These are phyloP conservation scores for Lachancea cidri DNA, from an alignment of 805 yeast genomes.

Conservation along the genomic window DNA sequence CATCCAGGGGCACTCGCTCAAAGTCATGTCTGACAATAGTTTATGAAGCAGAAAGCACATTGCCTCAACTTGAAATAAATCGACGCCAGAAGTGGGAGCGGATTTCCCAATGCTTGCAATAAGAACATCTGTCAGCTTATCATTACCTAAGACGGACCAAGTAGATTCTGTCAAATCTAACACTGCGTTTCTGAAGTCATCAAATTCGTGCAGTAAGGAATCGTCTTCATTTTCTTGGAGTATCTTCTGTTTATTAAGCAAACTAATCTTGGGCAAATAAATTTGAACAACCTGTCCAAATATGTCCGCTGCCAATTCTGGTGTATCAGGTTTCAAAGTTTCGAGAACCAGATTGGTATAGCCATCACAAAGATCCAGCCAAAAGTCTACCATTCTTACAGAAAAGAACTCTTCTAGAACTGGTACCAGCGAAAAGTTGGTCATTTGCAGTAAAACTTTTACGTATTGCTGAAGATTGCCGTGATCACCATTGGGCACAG, in stretches of 20 bases:
- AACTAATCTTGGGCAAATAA: conserved; percentile 65
- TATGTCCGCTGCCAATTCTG: conserved; percentile 34
- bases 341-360: conserved; percentile 38
- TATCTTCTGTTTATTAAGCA: conserved; percentile 35
- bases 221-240: conserved; percentile 28
- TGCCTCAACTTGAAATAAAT: conserved; percentile 29
- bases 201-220: conserved; percentile 45
- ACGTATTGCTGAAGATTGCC: conserved; percentile 35
- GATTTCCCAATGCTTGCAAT: conserved; percentile 24
- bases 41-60: conserved; percentile 27
- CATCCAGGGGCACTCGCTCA: conserved; percentile 29
- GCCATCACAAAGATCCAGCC: conserved; percentile 62
- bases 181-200: conserved; percentile 64
- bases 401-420: conserved; percentile 55
- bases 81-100: conserved; percentile 12
- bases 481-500: conserved; percentile 8
- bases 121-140: conserved; percentile 28
- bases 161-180: conserved; percentile 71
- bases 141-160: conserved; percentile 58
- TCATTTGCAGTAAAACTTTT: conserved; percentile 45
- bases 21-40: conserved; percentile 24
- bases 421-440: conserved; percentile 54
- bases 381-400: conserved; percentile 53
- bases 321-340: conserved; percentile 23
- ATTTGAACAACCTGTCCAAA: conserved; percentile 51